These are phyloP conservation scores for Oenanthe javanica DNA, from an alignment of 140 eudicot species.

Conservation along the genomic window DNA sequence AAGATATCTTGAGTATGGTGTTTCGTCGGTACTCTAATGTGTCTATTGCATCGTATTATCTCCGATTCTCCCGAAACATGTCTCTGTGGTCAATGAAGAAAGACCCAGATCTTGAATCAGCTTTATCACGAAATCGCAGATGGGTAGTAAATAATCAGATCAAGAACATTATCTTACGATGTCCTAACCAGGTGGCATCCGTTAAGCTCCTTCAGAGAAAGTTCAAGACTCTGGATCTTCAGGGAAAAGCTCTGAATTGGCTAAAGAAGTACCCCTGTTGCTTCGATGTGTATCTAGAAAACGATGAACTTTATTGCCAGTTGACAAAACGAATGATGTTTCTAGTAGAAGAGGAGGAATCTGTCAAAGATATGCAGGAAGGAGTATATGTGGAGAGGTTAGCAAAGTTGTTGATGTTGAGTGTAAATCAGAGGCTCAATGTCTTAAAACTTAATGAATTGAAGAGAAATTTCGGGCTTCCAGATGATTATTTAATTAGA, in stretches of 20 bases:
- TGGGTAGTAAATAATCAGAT: constrained; percentile 88
- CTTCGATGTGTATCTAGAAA: constrained; percentile 51
- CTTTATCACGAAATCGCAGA: constrained; percentile 69
- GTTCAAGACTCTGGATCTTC: constrained; percentile 85
- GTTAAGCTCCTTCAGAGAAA: constrained; percentile 61
- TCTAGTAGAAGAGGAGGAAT: constrained; percentile 79
- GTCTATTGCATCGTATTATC: constrained; percentile 9
- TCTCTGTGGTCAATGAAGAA: constrained; percentile 97
- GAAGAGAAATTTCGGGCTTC: constrained; percentile 70
- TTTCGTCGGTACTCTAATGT: constrained; percentile 8
- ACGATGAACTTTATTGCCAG: constrained; percentile 53
- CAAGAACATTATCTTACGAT: constrained; percentile 66
- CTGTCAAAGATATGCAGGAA: constrained; percentile 59
- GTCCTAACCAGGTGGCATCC: constrained; percentile 58
- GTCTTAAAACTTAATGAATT: constrained; percentile 59
- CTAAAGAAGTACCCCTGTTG: constrained; percentile 89
- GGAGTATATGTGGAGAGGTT: constrained; percentile 50
- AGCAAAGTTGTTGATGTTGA: constrained; percentile 89
- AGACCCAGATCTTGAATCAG: constrained; percentile 86
- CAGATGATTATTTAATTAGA: constrained; percentile 82
- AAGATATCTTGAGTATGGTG: constrained; percentile 19
- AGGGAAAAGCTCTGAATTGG: constrained; percentile 88
- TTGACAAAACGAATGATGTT: constrained; percentile 67
- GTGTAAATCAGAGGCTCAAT: constrained; percentile 55
- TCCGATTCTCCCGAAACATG: constrained; percentile 30